phyloP scores from a whole-genome alignment of 495 filamentous ascomycete species.

The Sphaerosporella brunnea region DNA sequence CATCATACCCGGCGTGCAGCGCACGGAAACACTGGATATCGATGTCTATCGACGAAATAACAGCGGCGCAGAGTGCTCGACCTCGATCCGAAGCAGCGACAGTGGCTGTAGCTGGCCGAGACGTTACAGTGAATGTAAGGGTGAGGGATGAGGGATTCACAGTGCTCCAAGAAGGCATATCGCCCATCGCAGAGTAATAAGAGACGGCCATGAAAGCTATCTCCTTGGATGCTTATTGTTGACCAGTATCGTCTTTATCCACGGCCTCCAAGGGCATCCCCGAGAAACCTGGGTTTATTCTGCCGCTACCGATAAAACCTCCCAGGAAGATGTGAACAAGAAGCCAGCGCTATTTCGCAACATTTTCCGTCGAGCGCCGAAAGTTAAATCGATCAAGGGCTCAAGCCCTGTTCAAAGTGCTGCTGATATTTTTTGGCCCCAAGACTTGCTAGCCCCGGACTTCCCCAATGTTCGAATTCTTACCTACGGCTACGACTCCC shows the following conservation, averaged over 20 bases:
- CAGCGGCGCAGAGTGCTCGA: too few relatives aligned
- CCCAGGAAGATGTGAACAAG: neutral
- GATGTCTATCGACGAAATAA: too few relatives aligned
- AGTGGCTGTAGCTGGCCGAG: too few relatives aligned
- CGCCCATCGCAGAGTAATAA: neutral
- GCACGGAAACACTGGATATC: too few relatives aligned
- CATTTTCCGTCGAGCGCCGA: neutral
- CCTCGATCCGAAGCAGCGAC: too few relatives aligned
- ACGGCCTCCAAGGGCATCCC: conserved; percentile 27
- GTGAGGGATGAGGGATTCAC: neutral
- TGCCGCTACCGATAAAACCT: neutral
- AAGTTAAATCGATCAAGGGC: neutral
- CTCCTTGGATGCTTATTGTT: neutral
- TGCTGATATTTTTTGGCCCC: neutral
- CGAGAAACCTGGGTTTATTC: conserved; percentile 21
- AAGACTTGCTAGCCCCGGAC: conserved; percentile 5
- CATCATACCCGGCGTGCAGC: too few relatives aligned
- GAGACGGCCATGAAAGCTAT: neutral
- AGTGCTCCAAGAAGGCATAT: neutral
- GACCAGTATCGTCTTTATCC: conserved; percentile 27
- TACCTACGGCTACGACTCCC: conserved; percentile 18
- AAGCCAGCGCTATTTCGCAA: neutral
- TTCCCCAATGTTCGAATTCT: conserved; percentile 17
- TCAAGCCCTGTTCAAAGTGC: too few relatives aligned
- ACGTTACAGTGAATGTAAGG: too few relatives aligned